phyloP scores from a whole-genome alignment of 495 filamentous ascomycete species.

The Xylaria acuta region DNA sequence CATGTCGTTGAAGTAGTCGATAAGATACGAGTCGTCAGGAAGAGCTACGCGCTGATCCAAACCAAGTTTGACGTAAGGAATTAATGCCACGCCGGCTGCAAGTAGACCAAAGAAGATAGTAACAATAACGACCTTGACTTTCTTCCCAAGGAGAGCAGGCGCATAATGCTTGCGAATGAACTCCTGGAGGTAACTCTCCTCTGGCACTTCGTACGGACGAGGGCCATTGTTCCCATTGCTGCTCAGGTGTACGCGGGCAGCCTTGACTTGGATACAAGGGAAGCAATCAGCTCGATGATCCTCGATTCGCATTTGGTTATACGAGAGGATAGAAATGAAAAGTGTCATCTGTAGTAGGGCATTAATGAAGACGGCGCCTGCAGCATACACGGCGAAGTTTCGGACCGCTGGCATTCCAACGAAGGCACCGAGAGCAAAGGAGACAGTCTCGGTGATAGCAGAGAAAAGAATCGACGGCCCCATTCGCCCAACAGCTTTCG shows the following conservation, averaged over 20 bases:
- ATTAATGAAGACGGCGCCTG: slow-evolving; percentile 96
- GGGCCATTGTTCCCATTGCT: slow-evolving; percentile 41
- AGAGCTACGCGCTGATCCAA: slow-evolving; percentile 94
- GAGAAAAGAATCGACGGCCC: slow-evolving; percentile 97
- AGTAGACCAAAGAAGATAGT: slow-evolving; percentile 87
- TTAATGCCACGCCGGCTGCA: slow-evolving; percentile 78
- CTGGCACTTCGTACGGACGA: slow-evolving; percentile 68
- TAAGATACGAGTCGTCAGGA: slow-evolving; percentile 89
- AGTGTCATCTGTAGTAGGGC: slow-evolving; percentile 93
- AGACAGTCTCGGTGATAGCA: slow-evolving; percentile 88
- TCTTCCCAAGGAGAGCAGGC: slow-evolving; percentile 76
- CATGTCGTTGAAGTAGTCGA: slow-evolving; percentile 93
- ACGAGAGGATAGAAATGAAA: slow-evolving; percentile 88
- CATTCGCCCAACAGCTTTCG: slow-evolving; percentile 87
- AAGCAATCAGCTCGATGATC: slow-evolving; percentile 89
- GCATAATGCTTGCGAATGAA: slow-evolving; percentile 92
- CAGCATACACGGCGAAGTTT: slow-evolving; percentile 96
- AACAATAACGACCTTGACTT: slow-evolving; percentile 75
- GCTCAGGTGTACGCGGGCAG: slow-evolving; percentile 59
- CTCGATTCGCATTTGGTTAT: slow-evolving; percentile 90
- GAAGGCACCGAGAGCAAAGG: slow-evolving; percentile 89
- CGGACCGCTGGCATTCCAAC: slow-evolving; percentile 97
- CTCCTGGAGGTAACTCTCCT: slow-evolving; percentile 78
- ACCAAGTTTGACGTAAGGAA: slow-evolving; percentile 84
- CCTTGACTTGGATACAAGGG: slow-evolving; percentile 80